phyloP scores from a whole-genome alignment of 78 protist genomes.

The Dictyostelium capitatum region DNA sequence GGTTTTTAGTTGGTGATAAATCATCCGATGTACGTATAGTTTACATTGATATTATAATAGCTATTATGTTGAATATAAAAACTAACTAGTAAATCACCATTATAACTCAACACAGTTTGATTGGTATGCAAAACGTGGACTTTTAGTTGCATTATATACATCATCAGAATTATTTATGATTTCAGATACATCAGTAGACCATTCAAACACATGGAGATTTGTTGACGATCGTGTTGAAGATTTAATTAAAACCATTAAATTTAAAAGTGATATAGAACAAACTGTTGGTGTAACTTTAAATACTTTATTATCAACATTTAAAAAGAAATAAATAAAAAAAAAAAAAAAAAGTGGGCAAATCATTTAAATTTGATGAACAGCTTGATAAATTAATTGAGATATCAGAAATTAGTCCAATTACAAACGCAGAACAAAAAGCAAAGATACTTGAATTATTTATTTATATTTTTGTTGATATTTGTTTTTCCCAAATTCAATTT shows the following conservation, averaged over 20 bases:
- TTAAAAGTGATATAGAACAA: conserved; percentile 55
- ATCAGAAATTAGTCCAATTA: neutral
- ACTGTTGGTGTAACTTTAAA: too few species aligned
- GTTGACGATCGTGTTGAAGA: conserved; percentile 79
- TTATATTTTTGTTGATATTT: too few species aligned
- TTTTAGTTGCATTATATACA: conserved; percentile 56
- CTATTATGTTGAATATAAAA: neutral
- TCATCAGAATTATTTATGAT: conserved; percentile 68
- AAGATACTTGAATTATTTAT: neutral
- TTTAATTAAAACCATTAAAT: conserved; percentile 20
- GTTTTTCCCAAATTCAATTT: too few species aligned
- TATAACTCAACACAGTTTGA: too few species aligned
- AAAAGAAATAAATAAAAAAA: too few species aligned
- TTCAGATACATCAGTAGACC: conserved; percentile 53
- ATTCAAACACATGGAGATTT: conserved; percentile 56
- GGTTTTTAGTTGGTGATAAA: conserved; percentile 68
- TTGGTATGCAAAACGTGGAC: conserved; percentile 71
- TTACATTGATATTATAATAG: neutral
- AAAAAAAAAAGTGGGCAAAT: too few species aligned
- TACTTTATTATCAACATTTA: too few species aligned
- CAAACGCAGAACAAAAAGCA: neutral
- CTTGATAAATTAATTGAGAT: neutral
- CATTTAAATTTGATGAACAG: neutral
- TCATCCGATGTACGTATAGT: conserved; percentile 71
- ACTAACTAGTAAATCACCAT: too few species aligned